Evolutionary conservation across 2,329 filamentous ascomycete species (phyloP), one percentile per base, ranked within the genome.

Genomic region (Fusarium ramigenum): DNA sequence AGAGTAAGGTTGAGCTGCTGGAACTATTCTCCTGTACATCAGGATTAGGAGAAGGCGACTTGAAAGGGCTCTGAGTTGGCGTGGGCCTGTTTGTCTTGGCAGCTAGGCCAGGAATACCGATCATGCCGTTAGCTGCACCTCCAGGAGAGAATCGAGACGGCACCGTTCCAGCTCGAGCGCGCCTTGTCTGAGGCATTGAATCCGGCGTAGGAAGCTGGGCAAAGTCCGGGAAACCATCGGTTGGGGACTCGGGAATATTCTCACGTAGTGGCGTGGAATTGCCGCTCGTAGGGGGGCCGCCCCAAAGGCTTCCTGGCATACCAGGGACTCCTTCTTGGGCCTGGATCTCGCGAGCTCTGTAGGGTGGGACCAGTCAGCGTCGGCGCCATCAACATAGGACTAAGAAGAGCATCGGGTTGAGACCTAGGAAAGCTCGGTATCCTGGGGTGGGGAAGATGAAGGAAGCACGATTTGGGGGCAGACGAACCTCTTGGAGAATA

Each of bases 161-260:
- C n/a, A 99, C 91, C 7, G 96, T 99, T 75, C 96, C 96, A 69
- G 96, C 96, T 81, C 96, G 91, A 76, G 94, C 93, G 80, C 96
- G 91, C 74, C 96, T 91, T 53, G 91, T 89, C 77, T 93, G 88
- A 63, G 92, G 90, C 69, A 92, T 80, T 65, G 86, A 88, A 73
- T 91, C 89, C 73, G 92, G 89, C 14, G 92, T 88, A 46, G 93
- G 88, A 46, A 93, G 87, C 77, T 91, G 90, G 73, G 93, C 89
- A 80, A 97, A 94, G 82, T 97, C 95, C 66, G 96, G 95, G 78
- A 98, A 98, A 76, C 93, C 96, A 85, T 98, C 96, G 75, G 93
- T 96, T 37, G 96, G 96, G 40, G 96, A 98, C 84, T 99, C 96
- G 73, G 96, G 95, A 70, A 99, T 98, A 75, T 96, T 98, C 85